phyloP scores from a whole-genome alignment of 2,329 filamentous ascomycete genomes.

The Alternaria novae-zelandiae region DNA sequence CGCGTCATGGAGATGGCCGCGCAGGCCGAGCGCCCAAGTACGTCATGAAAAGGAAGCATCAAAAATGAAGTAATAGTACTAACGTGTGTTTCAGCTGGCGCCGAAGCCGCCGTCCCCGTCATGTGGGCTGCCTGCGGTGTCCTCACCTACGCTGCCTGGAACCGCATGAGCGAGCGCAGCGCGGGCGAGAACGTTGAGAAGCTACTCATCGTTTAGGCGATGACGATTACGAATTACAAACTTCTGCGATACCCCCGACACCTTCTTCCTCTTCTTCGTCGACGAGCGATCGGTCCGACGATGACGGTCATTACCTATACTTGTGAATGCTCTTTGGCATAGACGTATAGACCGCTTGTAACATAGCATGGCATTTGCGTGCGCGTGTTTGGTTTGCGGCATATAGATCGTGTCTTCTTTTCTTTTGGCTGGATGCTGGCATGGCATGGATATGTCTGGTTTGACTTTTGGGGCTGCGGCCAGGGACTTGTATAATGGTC shows the following conservation, averaged over 20 bases:
- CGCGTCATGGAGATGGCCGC: slow-evolving; percentile 41
- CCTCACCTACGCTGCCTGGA: slow-evolving; percentile 37
- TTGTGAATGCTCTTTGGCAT: not conserved
- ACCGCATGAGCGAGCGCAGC: slow-evolving; percentile 35
- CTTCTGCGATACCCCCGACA: slow-evolving; percentile 7
- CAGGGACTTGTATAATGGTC: not conserved
- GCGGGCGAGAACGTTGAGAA: slow-evolving; percentile 40
- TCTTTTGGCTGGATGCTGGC: not conserved
- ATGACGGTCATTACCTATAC: not conserved
- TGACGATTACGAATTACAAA: not conserved
- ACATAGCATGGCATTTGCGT: not conserved
- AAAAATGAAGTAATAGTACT: not conserved
- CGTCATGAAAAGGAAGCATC: slow-evolving; percentile 4
- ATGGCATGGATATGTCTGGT: not conserved
- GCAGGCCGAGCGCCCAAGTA: slow-evolving; percentile 40
- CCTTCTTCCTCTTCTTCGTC: not conserved
- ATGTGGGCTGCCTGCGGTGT: slow-evolving; percentile 41
- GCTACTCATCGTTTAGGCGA: slow-evolving; percentile 27
- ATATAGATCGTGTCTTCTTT: not conserved
- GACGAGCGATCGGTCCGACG: not conserved
- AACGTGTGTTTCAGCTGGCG: slow-evolving; percentile 12
- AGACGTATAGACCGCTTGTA: not conserved
- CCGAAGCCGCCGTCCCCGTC: slow-evolving; percentile 41
- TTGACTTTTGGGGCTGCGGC: not conserved
- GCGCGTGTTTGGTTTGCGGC: not conserved